Evolutionary conservation across 1,139 yeast genomes (phyloP).

Genomic region (Geotrichum siamense): DNA sequence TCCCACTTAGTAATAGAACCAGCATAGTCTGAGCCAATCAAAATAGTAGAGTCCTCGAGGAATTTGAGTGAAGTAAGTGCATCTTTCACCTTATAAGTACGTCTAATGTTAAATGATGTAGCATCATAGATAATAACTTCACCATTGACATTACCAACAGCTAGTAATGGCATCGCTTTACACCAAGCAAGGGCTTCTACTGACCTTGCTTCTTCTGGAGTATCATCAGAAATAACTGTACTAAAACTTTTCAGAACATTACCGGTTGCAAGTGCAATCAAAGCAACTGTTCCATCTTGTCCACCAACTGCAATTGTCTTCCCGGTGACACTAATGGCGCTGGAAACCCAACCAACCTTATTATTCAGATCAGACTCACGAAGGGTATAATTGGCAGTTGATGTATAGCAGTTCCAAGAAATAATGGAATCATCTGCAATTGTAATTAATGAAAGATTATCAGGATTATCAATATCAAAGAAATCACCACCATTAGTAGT

Average conservation of each 20-base stretch:
- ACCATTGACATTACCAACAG: slow-evolving; percentile 87
- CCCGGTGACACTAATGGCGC: slow-evolving; percentile 47
- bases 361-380: slow-evolving; percentile 58
- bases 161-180: slow-evolving; percentile 54
- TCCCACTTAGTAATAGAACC: slow-evolving; percentile 87
- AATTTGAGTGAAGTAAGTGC: slow-evolving; percentile 79
- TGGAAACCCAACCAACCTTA: slow-evolving; percentile 82
- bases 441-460: slow-evolving; percentile 60
- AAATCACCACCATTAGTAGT: slow-evolving; percentile 71
- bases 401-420: slow-evolving; percentile 85
- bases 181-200: slow-evolving; percentile 88
- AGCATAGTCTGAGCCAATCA: slow-evolving; percentile 73
- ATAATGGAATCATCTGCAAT: slow-evolving; percentile 81
- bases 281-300: slow-evolving; percentile 74
- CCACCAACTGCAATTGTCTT: slow-evolving; percentile 60
- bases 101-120: slow-evolving; percentile 79
- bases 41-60: slow-evolving; percentile 47
- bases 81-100: slow-evolving; percentile 59
- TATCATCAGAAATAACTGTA: slow-evolving; percentile 53
- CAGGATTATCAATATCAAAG: slow-evolving; percentile 53
- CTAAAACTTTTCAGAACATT: slow-evolving; percentile 51
- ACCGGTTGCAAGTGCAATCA: slow-evolving; percentile 70
- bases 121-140: slow-evolving; percentile 75
- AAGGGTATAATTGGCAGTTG: slow-evolving; percentile 49
- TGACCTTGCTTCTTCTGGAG: slow-evolving; percentile 63